Evolutionary conservation across 1,139 yeast species (phyloP).

Genomic region (Magnusiomyces sp.): DNA sequence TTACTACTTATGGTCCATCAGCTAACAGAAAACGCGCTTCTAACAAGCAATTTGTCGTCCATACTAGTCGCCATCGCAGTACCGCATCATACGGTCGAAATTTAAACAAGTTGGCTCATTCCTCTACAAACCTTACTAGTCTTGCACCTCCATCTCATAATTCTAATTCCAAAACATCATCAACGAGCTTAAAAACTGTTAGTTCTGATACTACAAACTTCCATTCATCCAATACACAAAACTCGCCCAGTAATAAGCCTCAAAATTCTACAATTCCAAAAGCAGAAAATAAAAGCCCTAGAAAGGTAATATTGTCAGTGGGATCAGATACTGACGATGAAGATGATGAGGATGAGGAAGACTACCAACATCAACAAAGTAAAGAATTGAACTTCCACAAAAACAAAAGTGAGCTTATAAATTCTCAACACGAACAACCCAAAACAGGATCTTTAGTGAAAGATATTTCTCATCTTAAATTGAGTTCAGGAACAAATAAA

Average conservation of each 20-base stretch:
- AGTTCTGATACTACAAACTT: no score
- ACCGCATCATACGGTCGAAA: constrained; percentile 1
- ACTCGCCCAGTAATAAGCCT: no score
- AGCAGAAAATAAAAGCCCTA: no score
- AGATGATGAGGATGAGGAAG: constrained; percentile 25
- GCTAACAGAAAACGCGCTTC: neutral
- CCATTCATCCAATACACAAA: no score
- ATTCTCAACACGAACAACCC: neutral
- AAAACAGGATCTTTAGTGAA: neutral
- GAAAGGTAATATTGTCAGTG: no score
- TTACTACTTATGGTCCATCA: neutral
- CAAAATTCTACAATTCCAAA: no score
- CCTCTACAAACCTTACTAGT: neutral
- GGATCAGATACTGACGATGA: constrained; percentile 19
- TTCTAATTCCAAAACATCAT: neutral
- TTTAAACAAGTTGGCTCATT: neutral
- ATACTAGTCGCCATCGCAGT: neutral
- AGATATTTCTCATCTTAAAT: neutral
- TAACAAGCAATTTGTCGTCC: neutral
- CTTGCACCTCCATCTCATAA: neutral
- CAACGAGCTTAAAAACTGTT: no score
- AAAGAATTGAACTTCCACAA: neutral
- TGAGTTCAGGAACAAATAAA: neutral
- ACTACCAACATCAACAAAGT: constrained; percentile 17
- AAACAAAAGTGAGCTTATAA: neutral